phyloP scores from a whole-genome alignment of 805 yeast genomes.

The Ogataea saltuana region DNA sequence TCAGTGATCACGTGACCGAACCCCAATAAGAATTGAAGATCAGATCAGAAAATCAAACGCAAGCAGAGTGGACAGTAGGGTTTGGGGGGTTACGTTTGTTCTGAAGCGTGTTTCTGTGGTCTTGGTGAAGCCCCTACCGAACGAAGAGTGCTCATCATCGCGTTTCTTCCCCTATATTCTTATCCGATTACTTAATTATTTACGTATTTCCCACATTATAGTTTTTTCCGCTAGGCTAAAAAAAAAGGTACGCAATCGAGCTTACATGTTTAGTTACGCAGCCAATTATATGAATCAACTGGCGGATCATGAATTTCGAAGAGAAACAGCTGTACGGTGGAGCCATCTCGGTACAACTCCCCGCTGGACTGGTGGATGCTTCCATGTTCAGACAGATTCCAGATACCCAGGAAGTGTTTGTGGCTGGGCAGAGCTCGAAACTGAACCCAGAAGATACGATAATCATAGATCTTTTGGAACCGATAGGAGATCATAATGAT shows the following conservation, averaged over 20 bases:
- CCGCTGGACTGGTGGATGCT: slow-evolving; percentile 69
- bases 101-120: too few relatives aligned
- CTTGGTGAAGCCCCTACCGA: too few relatives aligned
- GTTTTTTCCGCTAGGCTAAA: not conserved
- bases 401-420: slow-evolving; percentile 90
- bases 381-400: slow-evolving; percentile 81
- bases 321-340: slow-evolving; percentile 73
- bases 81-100: too few relatives aligned
- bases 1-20: too few relatives aligned
- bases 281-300: too few relatives aligned
- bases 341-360: slow-evolving; percentile 62
- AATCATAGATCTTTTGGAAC: slow-evolving; percentile 65
- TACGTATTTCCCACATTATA: not conserved
- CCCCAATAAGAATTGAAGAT: too few relatives aligned
- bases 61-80: too few relatives aligned
- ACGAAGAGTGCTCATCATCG: too few relatives aligned
- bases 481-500: slow-evolving; percentile 40
- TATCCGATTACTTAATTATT: not conserved
- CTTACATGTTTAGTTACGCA: not conserved
- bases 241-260: not conserved
- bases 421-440: slow-evolving; percentile 34
- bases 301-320: slow-evolving; percentile 17
- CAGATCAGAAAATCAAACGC: too few relatives aligned
- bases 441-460: slow-evolving; percentile 51
- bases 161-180: too few relatives aligned